phyloP scores from a whole-genome alignment of 1,284 basidiomycete genomes.

The Ustilago crameri region DNA sequence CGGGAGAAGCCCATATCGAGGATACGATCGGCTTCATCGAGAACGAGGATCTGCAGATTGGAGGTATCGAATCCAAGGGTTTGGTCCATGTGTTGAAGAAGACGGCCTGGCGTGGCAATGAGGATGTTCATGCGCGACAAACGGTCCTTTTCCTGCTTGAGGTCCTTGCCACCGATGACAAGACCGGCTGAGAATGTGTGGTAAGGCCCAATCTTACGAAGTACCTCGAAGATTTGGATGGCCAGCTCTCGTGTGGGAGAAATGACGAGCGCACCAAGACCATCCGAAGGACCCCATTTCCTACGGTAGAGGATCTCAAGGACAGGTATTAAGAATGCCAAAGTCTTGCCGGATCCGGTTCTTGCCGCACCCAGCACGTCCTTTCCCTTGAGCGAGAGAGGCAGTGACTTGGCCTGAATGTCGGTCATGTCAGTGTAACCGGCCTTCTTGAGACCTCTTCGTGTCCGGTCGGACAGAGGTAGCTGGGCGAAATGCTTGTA shows the following conservation, averaged over 20 bases:
- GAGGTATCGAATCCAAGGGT: conserved; percentile 92
- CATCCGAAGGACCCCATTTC: conserved; percentile 84
- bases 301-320: conserved; percentile 79
- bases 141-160: conserved; percentile 85
- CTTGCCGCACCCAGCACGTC: conserved; percentile 78
- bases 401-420: conserved; percentile 62
- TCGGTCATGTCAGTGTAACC: conserved; percentile 64
- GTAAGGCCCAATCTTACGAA: conserved; percentile 88
- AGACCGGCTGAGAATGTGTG: conserved; percentile 94
- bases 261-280: conserved; percentile 90
- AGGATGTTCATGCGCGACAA: conserved; percentile 95
- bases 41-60: conserved; percentile 90
- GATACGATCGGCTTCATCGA: conserved; percentile 96
- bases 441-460: conserved; percentile 59
- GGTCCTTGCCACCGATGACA: conserved; percentile 94
- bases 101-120: conserved; percentile 92
- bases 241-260: conserved; percentile 95
- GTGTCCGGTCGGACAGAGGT: conserved; percentile 59
- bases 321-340: conserved; percentile 82
- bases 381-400: conserved; percentile 55
- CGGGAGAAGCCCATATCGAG: conserved; percentile 95
- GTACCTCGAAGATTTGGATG: conserved; percentile 95
- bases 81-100: conserved; percentile 98
- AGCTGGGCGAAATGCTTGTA: conserved; percentile 54
- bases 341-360: conserved; percentile 85